These are phyloP conservation scores for Bryoglossum gracile DNA, from an alignment of 495 filamentous ascomycete genomes.

Conservation along the genomic window DNA sequence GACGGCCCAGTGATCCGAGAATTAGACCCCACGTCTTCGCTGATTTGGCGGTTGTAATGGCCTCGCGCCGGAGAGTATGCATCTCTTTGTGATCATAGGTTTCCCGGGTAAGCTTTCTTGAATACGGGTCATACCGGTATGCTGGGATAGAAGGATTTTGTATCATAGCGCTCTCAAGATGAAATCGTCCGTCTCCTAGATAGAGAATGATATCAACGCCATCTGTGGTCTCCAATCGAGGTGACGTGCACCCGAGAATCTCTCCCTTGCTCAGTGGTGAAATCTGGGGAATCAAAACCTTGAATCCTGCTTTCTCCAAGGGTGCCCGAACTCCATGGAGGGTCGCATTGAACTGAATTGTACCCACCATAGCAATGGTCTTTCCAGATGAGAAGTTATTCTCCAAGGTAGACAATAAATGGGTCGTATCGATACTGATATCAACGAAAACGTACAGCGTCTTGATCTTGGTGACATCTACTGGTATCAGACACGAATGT, in stretches of 20 bases:
- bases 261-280: conserved; percentile 88
- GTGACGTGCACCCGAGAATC: conserved; percentile 92
- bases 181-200: conserved; percentile 92
- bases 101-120: conserved; percentile 81
- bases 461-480: conserved; percentile 90
- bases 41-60: conserved; percentile 63
- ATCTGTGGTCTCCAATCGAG: conserved; percentile 49
- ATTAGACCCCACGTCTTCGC: conserved; percentile 93
- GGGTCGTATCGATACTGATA: conserved; percentile 85
- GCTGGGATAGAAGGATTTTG: conserved; percentile 86
- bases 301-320: conserved; percentile 76
- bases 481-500: conserved; percentile 91
- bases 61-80: conserved; percentile 68
- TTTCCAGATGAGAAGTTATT: conserved; percentile 80
- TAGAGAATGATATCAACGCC: conserved; percentile 78
- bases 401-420: conserved; percentile 80
- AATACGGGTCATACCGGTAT: conserved; percentile 96
- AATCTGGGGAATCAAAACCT: conserved; percentile 81
- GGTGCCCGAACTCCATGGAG: conserved; percentile 72
- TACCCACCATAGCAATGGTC: conserved; percentile 87
- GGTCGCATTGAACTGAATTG: conserved; percentile 97
- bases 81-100: conserved; percentile 86
- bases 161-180: conserved; percentile 97
- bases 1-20: conserved; percentile 81
- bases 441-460: conserved; percentile 98